phyloP scores from a whole-genome alignment of 495 filamentous ascomycete species.

The Apiosordaria backusii region DNA sequence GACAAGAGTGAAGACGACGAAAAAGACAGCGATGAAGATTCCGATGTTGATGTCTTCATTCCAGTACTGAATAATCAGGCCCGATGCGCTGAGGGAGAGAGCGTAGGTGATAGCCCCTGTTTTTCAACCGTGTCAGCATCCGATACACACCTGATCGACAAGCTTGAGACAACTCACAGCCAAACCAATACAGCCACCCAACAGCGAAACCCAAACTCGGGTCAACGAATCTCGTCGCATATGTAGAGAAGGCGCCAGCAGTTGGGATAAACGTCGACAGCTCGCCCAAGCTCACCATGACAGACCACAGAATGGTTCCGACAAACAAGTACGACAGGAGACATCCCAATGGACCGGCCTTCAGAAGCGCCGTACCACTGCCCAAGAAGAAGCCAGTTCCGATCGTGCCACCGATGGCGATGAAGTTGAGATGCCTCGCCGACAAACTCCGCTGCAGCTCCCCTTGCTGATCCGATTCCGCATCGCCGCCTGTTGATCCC shows the following conservation, averaged over 20 bases:
- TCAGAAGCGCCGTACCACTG: constrained; percentile 59
- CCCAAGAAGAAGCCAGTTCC: constrained; percentile 75
- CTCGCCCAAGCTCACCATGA: constrained; percentile 60
- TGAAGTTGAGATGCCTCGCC: constrained; percentile 58
- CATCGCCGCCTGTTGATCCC: constrained; percentile 8
- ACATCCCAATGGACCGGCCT: constrained; percentile 61
- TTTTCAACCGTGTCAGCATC: constrained; percentile 10
- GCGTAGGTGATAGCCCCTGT: constrained; percentile 59
- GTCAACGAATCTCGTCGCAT: constrained; percentile 69
- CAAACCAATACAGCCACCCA: constrained; percentile 62
- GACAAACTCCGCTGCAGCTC: constrained; percentile 29
- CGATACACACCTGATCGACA: background rate
- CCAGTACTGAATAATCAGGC: constrained; percentile 76
- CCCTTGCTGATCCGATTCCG: constrained; percentile 19
- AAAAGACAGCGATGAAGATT: constrained; percentile 74
- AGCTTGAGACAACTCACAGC: constrained; percentile 25
- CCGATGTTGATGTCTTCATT: constrained; percentile 51
- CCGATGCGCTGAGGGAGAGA: constrained; percentile 71
- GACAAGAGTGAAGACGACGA: constrained; percentile 60
- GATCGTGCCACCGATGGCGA: constrained; percentile 68
- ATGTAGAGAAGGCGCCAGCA: constrained; percentile 71
- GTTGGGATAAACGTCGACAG: constrained; percentile 74
- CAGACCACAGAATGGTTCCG: constrained; percentile 58
- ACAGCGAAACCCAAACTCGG: constrained; percentile 73
- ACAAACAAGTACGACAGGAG: constrained; percentile 69